Base-by-base conservation (phyloP, 805 yeast genomes). In the Cyberlindnera suaveolens region DNA sequence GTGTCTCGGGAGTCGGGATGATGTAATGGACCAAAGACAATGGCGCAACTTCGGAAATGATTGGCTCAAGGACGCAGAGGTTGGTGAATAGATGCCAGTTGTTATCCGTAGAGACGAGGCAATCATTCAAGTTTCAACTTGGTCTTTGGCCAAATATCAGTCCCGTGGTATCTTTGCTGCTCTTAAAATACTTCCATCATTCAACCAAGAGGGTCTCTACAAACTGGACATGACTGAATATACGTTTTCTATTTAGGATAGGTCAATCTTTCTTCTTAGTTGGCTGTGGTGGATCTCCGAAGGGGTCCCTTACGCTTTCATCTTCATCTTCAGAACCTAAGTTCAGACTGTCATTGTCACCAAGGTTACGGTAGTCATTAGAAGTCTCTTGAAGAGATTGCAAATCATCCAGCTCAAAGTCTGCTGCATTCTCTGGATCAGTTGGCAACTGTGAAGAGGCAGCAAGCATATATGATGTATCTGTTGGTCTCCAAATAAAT, bases 401-500 rank as follows among this genome's bases (percentile, higher is more conserved):
- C 34, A 78, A 54, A 45, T 78, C 80, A 47, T 78, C 83, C 40
- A 78, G 65, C 53, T 79, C 84, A 54, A 78, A 78, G 57, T 79
- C 84, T 35, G 78, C 89, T 11, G 76, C 85, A 31, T 76, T 81
- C 45, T 72, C 74, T 48, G 83, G 86, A 46, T 82, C 93, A 8
- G 85, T 84, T 51, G 96, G 93, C 36, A 93, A 71, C 66, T 93
- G 98, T 41, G 88, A 87, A 3, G 96, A 86, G 49, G 90, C 90
- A 11, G 97, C 98, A 58, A 93, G 77, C 78, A 95, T 82, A 57
- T 90, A 85, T 45, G 96, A 89, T 34, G 96, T 88, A 53, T 85
- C 93, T 0, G 97, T 91, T 42, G 99, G 99, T 64, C 99, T 82
- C 99, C 99, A 93, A 49, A 93, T 77, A 69, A 89, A 78, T 5